Evolutionary conservation across 805 yeast genomes (phyloP).

Genomic region (Monosporozyma yasuniensis): DNA sequence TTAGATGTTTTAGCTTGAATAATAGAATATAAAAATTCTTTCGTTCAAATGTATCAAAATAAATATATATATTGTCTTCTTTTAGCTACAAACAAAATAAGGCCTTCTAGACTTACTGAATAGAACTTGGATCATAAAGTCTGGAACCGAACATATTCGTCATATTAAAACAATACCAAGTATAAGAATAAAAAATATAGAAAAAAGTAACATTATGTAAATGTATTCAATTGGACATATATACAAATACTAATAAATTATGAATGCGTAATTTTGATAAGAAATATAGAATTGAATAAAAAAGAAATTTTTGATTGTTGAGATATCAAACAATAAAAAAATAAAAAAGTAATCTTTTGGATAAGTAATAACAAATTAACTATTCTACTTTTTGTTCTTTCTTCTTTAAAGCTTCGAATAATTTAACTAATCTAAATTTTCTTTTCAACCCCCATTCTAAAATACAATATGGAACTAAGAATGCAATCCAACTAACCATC

Average conservation of each 20-base stretch:
- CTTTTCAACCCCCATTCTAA: constrained; percentile 34
- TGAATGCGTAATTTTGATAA: neutral
- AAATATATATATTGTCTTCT: no score
- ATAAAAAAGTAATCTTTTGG: neutral
- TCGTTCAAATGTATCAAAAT: no score
- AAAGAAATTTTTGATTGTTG: neutral
- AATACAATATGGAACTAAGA: constrained; percentile 40
- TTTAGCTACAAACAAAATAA: no score
- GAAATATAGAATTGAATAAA: neutral
- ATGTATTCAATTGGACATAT: neutral
- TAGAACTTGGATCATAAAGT: no score
- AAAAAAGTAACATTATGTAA: neutral
- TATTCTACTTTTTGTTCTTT: constrained; percentile 2
- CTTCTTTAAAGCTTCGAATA: constrained; percentile 25
- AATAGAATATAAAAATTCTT: no score
- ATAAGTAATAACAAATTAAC: neutral
- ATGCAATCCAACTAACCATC: constrained; percentile 29
- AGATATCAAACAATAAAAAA: no score
- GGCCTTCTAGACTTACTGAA: no score
- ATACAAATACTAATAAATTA: neutral
- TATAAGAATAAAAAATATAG: no score
- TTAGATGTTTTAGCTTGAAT: neutral
- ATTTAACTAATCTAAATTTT: constrained; percentile 34
- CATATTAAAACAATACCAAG: no score
- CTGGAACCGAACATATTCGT: no score